These are phyloP conservation scores for Amanita rimosa DNA, from an alignment of 768 basidiomycete genomes.

Conservation along the genomic window DNA sequence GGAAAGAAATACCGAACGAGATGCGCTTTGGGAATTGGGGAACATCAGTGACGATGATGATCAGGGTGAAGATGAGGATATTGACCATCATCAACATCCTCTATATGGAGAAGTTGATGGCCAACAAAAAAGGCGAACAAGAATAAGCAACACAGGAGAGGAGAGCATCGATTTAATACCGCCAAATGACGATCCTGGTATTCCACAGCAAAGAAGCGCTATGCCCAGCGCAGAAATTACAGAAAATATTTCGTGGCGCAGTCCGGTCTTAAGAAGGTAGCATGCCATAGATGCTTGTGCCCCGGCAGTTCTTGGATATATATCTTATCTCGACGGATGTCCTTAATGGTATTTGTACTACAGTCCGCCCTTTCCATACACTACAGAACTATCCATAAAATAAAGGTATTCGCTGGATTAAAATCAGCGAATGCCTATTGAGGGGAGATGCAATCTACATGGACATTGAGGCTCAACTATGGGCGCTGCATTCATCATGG, in stretches of 20 bases:
- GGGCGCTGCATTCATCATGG: neutral
- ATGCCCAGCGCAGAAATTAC: neutral
- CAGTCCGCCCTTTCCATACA: neutral
- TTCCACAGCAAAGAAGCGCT: neutral
- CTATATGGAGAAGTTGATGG: conserved; percentile 9
- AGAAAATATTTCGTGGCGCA: neutral
- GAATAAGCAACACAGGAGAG: conserved; percentile 16
- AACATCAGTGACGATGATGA: conserved; percentile 60
- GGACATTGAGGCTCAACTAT: neutral
- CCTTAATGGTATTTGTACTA: conserved; percentile 1
- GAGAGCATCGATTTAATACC: conserved; percentile 35
- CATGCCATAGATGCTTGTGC: neutral
- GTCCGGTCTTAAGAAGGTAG: neutral
- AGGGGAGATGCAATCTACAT: neutral
- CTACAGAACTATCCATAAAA: neutral
- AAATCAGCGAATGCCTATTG: neutral
- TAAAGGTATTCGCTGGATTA: neutral
- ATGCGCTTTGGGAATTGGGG: conserved; percentile 62
- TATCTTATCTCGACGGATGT: neutral
- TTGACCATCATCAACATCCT: conserved; percentile 32
- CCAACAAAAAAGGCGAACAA: conserved; percentile 7
- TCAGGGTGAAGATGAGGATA: conserved; percentile 30
- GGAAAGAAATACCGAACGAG: conserved; percentile 27
- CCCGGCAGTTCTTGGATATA: neutral
- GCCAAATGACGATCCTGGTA: conserved; percentile 17